A percentile compares a stretch with the other conserved stretches of the same genome.
Evolutionary conservation across 2,329 filamentous ascomycete species (phyloP).

Genomic region (Arthroderma sp.): DNA sequence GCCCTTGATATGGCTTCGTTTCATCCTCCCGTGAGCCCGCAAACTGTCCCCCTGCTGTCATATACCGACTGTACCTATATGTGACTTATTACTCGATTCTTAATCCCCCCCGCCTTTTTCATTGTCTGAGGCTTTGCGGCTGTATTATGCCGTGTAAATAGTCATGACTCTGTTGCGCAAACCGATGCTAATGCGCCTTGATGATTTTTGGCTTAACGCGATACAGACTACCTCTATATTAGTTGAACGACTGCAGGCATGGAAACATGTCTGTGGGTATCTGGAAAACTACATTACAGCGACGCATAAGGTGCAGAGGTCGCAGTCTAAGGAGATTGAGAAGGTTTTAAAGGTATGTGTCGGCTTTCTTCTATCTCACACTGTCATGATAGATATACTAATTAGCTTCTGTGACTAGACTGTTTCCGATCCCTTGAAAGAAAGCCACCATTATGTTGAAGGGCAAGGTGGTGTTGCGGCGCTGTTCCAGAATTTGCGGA

Average conservation of each 20-base stretch:
- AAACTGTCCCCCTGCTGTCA: too few species aligned
- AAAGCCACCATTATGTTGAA: conserved; percentile 89
- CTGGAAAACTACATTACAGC: conserved; percentile 79
- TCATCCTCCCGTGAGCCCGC: background rate
- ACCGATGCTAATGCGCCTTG: background rate
- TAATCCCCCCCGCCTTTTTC: too few species aligned
- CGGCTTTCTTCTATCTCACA: background rate
- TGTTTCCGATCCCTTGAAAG: conserved; percentile 70
- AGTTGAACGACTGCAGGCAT: conserved; percentile 76
- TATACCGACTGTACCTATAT: too few species aligned
- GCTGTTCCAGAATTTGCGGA: conserved; percentile 85
- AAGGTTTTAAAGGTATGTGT: conserved; percentile 65
- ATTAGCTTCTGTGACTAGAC: conserved; percentile 38
- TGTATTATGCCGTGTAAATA: too few species aligned
- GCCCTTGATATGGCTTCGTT: background rate
- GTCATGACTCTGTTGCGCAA: background rate
- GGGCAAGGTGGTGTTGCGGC: conserved; percentile 73
- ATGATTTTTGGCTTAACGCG: conserved; percentile 5
- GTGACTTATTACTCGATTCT: background rate
- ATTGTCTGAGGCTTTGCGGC: too few species aligned
- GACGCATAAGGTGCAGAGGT: conserved; percentile 74
- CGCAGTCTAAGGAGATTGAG: conserved; percentile 88
- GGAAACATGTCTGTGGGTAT: conserved; percentile 88
- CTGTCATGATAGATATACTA: background rate
- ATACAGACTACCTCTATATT: conserved; percentile 63